Conservation (phyloP, 106 monocot genomes). For the Vanilla planifolia region DNA sequence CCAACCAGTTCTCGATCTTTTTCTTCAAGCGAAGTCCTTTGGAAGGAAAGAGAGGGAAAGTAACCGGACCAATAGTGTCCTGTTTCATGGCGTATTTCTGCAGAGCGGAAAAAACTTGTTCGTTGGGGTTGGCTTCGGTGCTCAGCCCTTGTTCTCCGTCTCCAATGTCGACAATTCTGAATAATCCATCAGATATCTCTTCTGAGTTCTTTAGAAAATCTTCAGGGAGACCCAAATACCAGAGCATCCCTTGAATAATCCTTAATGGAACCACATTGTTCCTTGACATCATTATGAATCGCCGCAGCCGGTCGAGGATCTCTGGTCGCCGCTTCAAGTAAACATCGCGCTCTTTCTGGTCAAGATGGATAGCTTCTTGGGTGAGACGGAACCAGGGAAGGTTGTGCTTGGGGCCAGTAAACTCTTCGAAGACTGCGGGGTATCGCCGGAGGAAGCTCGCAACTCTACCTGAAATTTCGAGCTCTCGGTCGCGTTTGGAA, state of each 20-base stretch:
- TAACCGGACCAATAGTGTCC: neutral
- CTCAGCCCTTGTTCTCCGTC: slow-evolving; percentile 37
- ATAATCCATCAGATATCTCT: slow-evolving; percentile 20
- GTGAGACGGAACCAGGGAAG: slow-evolving; percentile 86
- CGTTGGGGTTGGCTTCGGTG: neutral
- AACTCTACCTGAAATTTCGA: slow-evolving; percentile 35
- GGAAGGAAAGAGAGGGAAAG: slow-evolving; percentile 64
- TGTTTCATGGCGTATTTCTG: slow-evolving; percentile 28
- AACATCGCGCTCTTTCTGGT: slow-evolving; percentile 20
- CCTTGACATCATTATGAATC: slow-evolving; percentile 53
- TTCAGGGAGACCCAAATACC: slow-evolving; percentile 64
- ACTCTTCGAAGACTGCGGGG: slow-evolving; percentile 75
- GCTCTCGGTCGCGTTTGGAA: slow-evolving; percentile 43
- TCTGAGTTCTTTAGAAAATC: slow-evolving; percentile 35
- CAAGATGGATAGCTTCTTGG: slow-evolving; percentile 23
- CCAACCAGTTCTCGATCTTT: slow-evolving; percentile 62
- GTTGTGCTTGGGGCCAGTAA: slow-evolving; percentile 43
- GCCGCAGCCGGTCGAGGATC: slow-evolving; percentile 36
- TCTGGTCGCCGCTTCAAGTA: slow-evolving; percentile 16
- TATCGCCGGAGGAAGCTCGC: slow-evolving; percentile 32
- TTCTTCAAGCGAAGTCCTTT: slow-evolving; percentile 69
- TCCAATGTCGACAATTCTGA: slow-evolving; percentile 33
- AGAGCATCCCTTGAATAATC: slow-evolving; percentile 71
- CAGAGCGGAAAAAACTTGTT: slow-evolving; percentile 28
- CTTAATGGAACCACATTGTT: slow-evolving; percentile 42